Evolutionary conservation across 202 grass and related monocot species (phyloP).

Genomic region (Brachypodium distachyon): DNA sequence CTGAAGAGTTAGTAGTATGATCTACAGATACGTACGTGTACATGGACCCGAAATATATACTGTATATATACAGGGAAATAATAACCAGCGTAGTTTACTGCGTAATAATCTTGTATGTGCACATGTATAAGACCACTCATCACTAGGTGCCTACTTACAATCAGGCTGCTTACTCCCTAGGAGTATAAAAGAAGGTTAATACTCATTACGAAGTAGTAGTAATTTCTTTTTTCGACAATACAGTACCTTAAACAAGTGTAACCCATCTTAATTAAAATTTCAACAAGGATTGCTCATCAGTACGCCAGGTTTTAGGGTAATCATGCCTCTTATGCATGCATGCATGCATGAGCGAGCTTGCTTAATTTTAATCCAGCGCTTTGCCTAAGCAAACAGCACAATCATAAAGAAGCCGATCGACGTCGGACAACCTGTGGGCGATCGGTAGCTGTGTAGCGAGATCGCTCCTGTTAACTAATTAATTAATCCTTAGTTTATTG

Average conservation of each 20-base stretch:
- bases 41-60: neutral
- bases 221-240: no score
- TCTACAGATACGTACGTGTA: neutral
- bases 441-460: slow-evolving; percentile 20
- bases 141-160: neutral
- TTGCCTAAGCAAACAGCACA: slow-evolving; percentile 26
- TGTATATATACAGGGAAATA: no score
- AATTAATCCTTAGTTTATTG: slow-evolving; percentile 24
- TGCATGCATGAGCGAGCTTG: slow-evolving; percentile 25
- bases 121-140: no score
- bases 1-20: neutral
- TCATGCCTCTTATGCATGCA: slow-evolving; percentile 29
- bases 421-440: slow-evolving; percentile 11
- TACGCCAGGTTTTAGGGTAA: slow-evolving; percentile 23
- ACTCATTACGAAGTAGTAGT: no score
- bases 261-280: neutral
- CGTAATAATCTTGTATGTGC: neutral
- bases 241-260: neutral
- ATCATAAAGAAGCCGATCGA: slow-evolving; percentile 27
- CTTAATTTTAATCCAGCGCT: slow-evolving; percentile 16
- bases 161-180: no score
- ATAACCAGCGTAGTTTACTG: neutral
- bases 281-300: neutral
- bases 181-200: no score
- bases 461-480: slow-evolving; percentile 14